phyloP scores from a whole-genome alignment of 2,329 filamentous ascomycete genomes.

The Ceratocystis eucalypticola region DNA sequence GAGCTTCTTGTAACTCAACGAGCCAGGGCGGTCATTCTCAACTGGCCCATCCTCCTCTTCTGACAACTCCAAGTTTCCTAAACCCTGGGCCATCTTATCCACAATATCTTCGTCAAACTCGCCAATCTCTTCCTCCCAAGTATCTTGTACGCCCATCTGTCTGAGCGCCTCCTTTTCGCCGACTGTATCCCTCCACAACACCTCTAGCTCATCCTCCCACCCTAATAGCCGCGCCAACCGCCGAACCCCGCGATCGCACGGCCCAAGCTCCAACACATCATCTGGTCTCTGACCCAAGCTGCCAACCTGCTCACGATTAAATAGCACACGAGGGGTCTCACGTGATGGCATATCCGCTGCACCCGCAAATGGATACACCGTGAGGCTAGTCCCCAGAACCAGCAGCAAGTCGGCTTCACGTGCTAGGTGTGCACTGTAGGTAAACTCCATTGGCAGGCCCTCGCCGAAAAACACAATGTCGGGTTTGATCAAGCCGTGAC shows the following conservation, averaged over 20 bases:
- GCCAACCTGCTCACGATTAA: conserved; percentile 78
- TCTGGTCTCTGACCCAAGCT: conserved; percentile 62
- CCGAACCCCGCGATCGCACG: conserved; percentile 71
- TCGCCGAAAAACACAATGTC: conserved; percentile 94
- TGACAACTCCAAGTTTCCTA: conserved; percentile 27
- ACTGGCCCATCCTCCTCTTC: conserved; percentile 16
- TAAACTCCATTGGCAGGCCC: conserved; percentile 35
- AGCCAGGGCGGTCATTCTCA: background rate
- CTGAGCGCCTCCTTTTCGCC: conserved; percentile 44
- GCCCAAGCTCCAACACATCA: conserved; percentile 70
- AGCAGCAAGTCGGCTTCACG: conserved; percentile 60
- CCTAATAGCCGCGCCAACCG: conserved; percentile 67
- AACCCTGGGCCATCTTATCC: conserved; percentile 27
- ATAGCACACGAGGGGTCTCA: conserved; percentile 60
- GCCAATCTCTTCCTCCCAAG: conserved; percentile 25
- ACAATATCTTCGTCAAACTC: conserved; percentile 34
- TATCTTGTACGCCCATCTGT: conserved; percentile 29
- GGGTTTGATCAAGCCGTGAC: conserved; percentile 73
- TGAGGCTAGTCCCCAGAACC: conserved; percentile 77
- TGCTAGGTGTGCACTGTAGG: conserved; percentile 33
- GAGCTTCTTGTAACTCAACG: conserved; percentile 10
- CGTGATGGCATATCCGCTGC: conserved; percentile 53
- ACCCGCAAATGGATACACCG: conserved; percentile 77
- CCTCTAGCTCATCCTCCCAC: conserved; percentile 74
- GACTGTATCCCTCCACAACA: conserved; percentile 55